Percentiles rank a stretch among this genome's conserved stretches.
Conservation (phyloP, 495 filamentous ascomycete genomes). For the Hypoxylon subgilvum region DNA sequence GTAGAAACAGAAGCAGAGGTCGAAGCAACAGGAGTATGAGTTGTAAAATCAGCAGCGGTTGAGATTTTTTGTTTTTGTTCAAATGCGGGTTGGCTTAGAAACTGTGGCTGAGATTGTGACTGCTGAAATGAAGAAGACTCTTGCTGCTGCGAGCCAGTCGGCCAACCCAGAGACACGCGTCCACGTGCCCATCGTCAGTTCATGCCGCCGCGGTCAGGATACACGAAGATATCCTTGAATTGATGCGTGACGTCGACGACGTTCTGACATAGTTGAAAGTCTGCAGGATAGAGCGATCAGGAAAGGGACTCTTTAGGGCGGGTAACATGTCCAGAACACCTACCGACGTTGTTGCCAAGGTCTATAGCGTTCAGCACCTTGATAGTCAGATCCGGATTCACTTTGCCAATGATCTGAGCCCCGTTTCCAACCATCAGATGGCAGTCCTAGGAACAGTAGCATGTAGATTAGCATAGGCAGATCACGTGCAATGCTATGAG, state of each 20-base stretch:
- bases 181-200: slow-evolving; percentile 42
- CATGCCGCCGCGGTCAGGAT: slow-evolving; percentile 33
- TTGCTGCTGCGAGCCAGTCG: slow-evolving; percentile 36
- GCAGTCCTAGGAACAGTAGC: slow-evolving; percentile 61
- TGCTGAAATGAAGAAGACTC: slow-evolving; percentile 23
- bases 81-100: slow-evolving; percentile 9
- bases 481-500: not conserved
- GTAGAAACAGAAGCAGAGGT: slow-evolving; percentile 3
- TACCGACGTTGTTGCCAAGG: slow-evolving; percentile 75
- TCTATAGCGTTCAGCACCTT: slow-evolving; percentile 78
- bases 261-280: slow-evolving; percentile 78
- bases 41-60: slow-evolving; percentile 18
- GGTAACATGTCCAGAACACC: slow-evolving; percentile 27
- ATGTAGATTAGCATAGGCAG: slow-evolving; percentile 19
- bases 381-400: slow-evolving; percentile 77
- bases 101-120: slow-evolving; percentile 19
- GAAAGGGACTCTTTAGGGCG: too few species aligned
- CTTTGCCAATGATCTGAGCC: slow-evolving; percentile 90
- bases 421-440: slow-evolving; percentile 80
- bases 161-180: slow-evolving; percentile 44
- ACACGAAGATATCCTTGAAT: slow-evolving; percentile 69
- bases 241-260: slow-evolving; percentile 90
- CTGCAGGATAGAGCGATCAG: slow-evolving; percentile 57
- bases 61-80: slow-evolving; percentile 16
- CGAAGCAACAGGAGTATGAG: slow-evolving; percentile 3